A percentile compares a stretch with the other conserved stretches of the same genome.
phyloP scores from a whole-genome alignment of 2,329 filamentous ascomycete genomes.

The Periconia sp. region DNA sequence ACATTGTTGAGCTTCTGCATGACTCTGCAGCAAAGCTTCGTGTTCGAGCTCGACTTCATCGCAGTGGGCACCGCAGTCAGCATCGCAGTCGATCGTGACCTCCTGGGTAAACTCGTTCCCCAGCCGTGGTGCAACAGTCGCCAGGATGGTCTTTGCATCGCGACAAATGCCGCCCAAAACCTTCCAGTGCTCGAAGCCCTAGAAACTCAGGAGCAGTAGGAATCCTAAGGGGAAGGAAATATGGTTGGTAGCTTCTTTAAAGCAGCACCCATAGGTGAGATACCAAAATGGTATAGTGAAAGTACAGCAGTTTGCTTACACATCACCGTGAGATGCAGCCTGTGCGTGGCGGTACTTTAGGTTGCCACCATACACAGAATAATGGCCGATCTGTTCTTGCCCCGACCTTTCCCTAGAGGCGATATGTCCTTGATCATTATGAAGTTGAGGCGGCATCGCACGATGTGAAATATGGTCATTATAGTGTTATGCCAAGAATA shows the following conservation, averaged over 20 bases:
- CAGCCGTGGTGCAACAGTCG: background rate
- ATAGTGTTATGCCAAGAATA: no score
- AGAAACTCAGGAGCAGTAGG: no score
- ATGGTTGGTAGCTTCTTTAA: background rate
- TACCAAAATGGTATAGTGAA: background rate
- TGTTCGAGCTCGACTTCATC: background rate
- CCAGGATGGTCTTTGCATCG: background rate
- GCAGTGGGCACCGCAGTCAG: background rate
- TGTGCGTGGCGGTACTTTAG: background rate
- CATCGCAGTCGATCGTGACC: background rate
- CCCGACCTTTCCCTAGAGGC: no score
- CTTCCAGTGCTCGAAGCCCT: background rate
- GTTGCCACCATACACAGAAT: background rate
- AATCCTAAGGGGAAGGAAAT: no score
- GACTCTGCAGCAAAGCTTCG: background rate
- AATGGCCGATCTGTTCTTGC: background rate
- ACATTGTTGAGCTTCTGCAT: background rate
- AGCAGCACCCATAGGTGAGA: background rate
- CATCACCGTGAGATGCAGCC: background rate
- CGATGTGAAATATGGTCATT: no score
- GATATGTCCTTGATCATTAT: no score
- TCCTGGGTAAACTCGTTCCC: background rate
- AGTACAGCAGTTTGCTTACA: background rate
- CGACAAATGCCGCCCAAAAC: background rate
- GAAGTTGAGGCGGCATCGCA: no score